These are phyloP conservation scores for Petunia hybrid DNA, from an alignment of 305 asterid species.

Conservation along the genomic window DNA sequence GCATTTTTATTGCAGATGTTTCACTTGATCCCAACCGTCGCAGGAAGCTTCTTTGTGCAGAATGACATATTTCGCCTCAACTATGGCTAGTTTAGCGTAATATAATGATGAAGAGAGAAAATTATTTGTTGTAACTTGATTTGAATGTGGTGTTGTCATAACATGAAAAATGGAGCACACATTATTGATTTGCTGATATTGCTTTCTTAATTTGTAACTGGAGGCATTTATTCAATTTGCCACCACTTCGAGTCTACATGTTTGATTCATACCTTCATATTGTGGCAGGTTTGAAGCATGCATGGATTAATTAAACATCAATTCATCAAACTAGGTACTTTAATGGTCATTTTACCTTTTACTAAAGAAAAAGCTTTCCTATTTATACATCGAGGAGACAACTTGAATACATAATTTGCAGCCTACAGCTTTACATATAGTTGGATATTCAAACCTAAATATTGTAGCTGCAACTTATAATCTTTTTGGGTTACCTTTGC, in stretches of 20 bases:
- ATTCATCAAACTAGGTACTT: too few relatives aligned
- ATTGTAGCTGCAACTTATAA: too few relatives aligned
- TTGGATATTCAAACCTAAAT: too few relatives aligned
- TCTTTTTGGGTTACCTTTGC: too few relatives aligned
- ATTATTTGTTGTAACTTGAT: neutral
- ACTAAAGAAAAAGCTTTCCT: too few relatives aligned
- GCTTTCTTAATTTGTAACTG: neutral
- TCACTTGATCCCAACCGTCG: slow-evolving; percentile 53
- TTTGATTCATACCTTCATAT: neutral
- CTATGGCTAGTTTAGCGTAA: slow-evolving; percentile 42
- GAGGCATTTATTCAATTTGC: neutral
- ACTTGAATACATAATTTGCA: too few relatives aligned
- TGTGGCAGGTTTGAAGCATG: neutral
- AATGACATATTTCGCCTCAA: slow-evolving; percentile 66
- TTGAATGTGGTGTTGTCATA: neutral
- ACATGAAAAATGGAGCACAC: neutral
- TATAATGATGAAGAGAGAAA: neutral
- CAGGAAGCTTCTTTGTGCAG: slow-evolving; percentile 56
- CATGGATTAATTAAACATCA: too few relatives aligned
- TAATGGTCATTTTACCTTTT: too few relatives aligned
- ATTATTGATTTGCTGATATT: neutral
- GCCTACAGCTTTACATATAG: too few relatives aligned
- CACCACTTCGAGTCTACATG: neutral
- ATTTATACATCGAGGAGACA: too few relatives aligned
- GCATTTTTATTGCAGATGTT: slow-evolving; percentile 51